Evolutionary conservation across 352 stramenopile species (phyloP).

Genomic region (Phytophthora fragariae): DNA sequence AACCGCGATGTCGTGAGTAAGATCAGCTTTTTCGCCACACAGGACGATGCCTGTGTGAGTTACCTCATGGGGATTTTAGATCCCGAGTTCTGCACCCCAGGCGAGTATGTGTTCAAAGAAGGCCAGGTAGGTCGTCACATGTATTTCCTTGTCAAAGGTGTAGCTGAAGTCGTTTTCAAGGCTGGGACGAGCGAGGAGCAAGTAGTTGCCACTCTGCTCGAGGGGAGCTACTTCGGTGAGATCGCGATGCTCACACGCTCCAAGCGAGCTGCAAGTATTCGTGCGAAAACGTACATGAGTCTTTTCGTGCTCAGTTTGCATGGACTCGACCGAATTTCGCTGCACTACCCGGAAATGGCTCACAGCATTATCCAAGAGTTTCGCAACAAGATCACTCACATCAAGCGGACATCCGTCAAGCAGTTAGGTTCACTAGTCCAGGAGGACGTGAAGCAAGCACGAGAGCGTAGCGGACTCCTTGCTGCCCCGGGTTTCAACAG

Average conservation of each 20-base stretch:
- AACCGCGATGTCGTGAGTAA: constrained; percentile 87
- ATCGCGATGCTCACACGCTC: constrained; percentile 86
- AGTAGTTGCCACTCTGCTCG: constrained; percentile 66
- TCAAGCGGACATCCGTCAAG: constrained; percentile 66
- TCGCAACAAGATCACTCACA: constrained; percentile 82
- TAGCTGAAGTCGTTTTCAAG: constrained; percentile 77
- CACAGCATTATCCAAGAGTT: constrained; percentile 80
- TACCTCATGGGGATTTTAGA: constrained; percentile 87
- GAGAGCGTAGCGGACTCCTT: constrained; percentile 41
- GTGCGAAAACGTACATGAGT: constrained; percentile 83
- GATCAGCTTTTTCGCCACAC: constrained; percentile 81
- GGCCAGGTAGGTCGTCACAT: constrained; percentile 82
- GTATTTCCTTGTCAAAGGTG: constrained; percentile 86
- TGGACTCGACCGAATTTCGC: constrained; percentile 75
- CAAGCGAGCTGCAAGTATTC: constrained; percentile 80
- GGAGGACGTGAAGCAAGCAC: constrained; percentile 46
- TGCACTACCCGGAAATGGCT: constrained; percentile 85
- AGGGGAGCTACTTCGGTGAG: constrained; percentile 85
- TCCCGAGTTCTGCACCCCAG: constrained; percentile 79
- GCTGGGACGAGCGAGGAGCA: constrained; percentile 59
- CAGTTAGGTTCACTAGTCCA: constrained; percentile 42
- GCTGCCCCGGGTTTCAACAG: constrained; percentile 17
- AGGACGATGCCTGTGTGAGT: constrained; percentile 82
- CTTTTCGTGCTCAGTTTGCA: constrained; percentile 77
- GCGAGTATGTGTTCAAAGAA: constrained; percentile 88